phyloP scores from a whole-genome alignment of 148 eudicot genomes.

The Vaccinium vitisidaea region DNA sequence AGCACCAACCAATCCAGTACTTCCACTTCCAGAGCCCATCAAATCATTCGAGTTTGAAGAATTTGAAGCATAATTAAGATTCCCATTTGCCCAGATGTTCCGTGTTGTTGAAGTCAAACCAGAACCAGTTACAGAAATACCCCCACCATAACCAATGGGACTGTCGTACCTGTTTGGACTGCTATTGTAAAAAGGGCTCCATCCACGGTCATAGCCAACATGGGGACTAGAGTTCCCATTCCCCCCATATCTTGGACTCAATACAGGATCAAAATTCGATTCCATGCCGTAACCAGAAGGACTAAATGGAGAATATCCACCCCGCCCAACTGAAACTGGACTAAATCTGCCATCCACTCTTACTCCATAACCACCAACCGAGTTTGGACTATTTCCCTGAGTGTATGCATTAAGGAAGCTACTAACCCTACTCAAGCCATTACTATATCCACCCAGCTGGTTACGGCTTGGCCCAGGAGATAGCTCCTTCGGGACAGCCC shows the following conservation, averaged over 20 bases:
- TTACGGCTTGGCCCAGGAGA: constrained; percentile 75
- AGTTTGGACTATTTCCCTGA: constrained; percentile 56
- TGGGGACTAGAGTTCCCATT: constrained; percentile 42
- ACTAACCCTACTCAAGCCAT: constrained; percentile 58
- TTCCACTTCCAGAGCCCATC: constrained; percentile 45
- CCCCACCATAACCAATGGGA: constrained; percentile 50
- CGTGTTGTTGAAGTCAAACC: constrained; percentile 41
- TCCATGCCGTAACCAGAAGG: constrained; percentile 50
- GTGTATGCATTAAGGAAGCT: constrained; percentile 63
- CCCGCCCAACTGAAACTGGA: constrained; percentile 56
- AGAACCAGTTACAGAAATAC: constrained; percentile 48
- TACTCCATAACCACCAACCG: constrained; percentile 61
- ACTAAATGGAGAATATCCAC: constrained; percentile 65
- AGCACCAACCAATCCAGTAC: constrained; percentile 33
- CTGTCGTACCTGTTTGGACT: constrained; percentile 48
- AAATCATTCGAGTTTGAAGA: constrained; percentile 42
- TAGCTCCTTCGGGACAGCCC: constrained; percentile 91
- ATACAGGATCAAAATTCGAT: constrained; percentile 55
- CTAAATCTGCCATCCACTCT: constrained; percentile 72
- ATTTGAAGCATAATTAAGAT: constrained; percentile 35
- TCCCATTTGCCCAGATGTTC: constrained; percentile 75
- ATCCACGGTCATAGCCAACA: constrained; percentile 55
- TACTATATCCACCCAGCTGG: constrained; percentile 46
- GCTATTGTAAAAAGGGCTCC: constrained; percentile 39
- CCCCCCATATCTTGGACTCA: constrained; percentile 47